Percentiles rank a stretch among this genome's conserved stretches.
Conservation (phyloP, 768 basidiomycete genomes). For the Tephrocybe sp. region DNA sequence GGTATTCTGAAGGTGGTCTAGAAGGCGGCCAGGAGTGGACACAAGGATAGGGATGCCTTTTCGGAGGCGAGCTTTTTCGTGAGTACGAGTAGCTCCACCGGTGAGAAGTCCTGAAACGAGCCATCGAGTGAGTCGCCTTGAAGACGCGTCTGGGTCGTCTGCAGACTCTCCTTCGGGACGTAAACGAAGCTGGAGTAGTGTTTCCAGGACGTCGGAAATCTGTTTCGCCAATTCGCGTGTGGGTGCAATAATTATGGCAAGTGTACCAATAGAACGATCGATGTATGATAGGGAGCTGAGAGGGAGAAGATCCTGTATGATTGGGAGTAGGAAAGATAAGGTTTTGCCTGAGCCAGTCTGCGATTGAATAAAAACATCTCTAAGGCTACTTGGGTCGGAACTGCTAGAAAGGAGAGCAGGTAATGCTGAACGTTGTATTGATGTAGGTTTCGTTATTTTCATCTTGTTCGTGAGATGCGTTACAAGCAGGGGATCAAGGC, state of each 20-base stretch:
- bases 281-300: constrained; percentile 89
- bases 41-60: constrained; percentile 96
- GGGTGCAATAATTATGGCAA: constrained; percentile 92
- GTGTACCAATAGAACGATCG: constrained; percentile 90
- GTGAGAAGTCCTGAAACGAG: constrained; percentile 90
- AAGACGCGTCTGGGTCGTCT: constrained; percentile 41
- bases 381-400: constrained; percentile 35
- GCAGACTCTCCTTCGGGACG: constrained; percentile 54
- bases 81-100: constrained; percentile 89
- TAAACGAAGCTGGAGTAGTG: constrained; percentile 72
- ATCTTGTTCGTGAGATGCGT: constrained; percentile 79
- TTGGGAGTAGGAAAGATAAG: constrained; percentile 87
- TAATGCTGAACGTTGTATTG: constrained; percentile 83
- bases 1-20: constrained; percentile 97
- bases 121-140: constrained; percentile 73
- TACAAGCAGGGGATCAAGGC: constrained; percentile 77
- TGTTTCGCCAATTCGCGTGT: constrained; percentile 96
- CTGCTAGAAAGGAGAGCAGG: constrained; percentile 40
- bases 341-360: constrained; percentile 99
- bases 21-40: constrained; percentile 89
- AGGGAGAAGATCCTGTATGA: constrained; percentile 91
- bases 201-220: constrained; percentile 91
- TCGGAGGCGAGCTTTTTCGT: constrained; percentile 93
- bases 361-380: constrained; percentile 91
- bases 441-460: constrained; percentile 81